Evolutionary conservation across 2,329 filamentous ascomycete genomes (phyloP).

Genomic region (Pyricularia sp.): DNA sequence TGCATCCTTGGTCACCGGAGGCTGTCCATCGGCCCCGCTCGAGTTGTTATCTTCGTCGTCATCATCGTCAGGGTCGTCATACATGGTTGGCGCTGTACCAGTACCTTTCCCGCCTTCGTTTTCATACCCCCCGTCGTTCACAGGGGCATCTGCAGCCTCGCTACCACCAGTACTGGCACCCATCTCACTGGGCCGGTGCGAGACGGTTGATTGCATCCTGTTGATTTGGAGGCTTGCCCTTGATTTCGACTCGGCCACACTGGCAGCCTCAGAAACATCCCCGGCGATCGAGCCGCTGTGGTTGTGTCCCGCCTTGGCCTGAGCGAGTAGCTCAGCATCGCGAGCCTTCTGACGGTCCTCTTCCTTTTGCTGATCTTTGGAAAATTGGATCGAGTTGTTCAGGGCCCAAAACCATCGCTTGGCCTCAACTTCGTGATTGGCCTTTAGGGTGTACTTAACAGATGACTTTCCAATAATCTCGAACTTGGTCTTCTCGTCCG

Average conservation of each 20-base stretch:
- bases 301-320: conserved; percentile 63
- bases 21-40: conserved; percentile 62
- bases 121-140: conserved; percentile 26
- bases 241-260: conserved; percentile 28
- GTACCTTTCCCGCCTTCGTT: conserved; percentile 20
- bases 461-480: conserved; percentile 97
- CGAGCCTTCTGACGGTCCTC: conserved; percentile 66
- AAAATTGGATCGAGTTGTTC: conserved; percentile 97
- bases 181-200: conserved; percentile 28
- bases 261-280: conserved; percentile 38
- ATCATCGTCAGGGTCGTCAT: conserved; percentile 40
- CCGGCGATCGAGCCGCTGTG: conserved; percentile 33
- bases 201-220: conserved; percentile 24
- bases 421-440: conserved; percentile 94
- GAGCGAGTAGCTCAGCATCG: conserved; percentile 61
- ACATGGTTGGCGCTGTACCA: conserved; percentile 8
- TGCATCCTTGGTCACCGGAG: conserved; percentile 72
- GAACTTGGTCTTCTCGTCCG: conserved; percentile 94
- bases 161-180: conserved; percentile 20
- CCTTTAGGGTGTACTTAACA: conserved; percentile 95
- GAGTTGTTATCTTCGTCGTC: conserved; percentile 71
- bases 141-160: conserved; percentile 38
- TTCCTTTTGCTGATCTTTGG: conserved; percentile 90
- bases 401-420: conserved; percentile 99
- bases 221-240: conserved; percentile 32